Conservation (phyloP, 2,329 filamentous ascomycete species). For the Fusarium chaquense region DNA sequence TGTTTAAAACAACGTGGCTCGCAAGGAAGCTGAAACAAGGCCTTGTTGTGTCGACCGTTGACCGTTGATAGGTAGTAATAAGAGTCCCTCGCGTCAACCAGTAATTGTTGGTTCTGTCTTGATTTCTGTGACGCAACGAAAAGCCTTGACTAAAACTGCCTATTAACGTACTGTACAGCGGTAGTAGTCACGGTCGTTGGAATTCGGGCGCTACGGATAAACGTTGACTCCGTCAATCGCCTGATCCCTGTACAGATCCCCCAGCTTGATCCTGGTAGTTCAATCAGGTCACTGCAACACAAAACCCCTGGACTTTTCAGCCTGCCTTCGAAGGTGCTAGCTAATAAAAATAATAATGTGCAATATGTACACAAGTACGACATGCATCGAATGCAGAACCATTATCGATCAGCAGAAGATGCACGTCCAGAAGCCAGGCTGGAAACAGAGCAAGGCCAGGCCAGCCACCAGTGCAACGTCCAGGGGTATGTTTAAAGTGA, state of each 20-base stretch:
- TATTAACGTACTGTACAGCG: too few species aligned
- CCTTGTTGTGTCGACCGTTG: constrained; percentile 17
- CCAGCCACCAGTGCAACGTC: constrained; percentile 5
- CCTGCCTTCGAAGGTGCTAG: constrained; percentile 3
- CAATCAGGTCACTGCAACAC: constrained; percentile 34
- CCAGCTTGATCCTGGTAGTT: constrained; percentile 40
- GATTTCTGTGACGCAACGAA: constrained; percentile 44
- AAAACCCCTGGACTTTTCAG: constrained; percentile 16
- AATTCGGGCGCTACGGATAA: constrained; percentile 30
- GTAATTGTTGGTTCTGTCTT: constrained; percentile 5
- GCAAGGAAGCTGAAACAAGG: constrained; percentile 24
- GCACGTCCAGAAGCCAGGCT: not conserved
- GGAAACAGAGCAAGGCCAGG: not conserved
- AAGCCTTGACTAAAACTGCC: constrained; percentile 10
- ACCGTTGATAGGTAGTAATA: not conserved
- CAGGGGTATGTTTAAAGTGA: constrained; percentile 1
- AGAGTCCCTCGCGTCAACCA: constrained; percentile 6
- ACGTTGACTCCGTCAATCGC: constrained; percentile 32
- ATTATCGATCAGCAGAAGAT: not conserved
- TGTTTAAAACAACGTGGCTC: constrained; percentile 17
- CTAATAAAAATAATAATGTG: not conserved
- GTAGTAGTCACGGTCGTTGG: constrained; percentile 2
- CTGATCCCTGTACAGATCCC: constrained; percentile 39
- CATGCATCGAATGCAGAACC: not conserved
- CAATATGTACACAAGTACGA: not conserved